These are phyloP conservation scores for Zelopaecilomyces penicillatus DNA, from an alignment of 2,329 filamentous ascomycete species.

Conservation along the genomic window DNA sequence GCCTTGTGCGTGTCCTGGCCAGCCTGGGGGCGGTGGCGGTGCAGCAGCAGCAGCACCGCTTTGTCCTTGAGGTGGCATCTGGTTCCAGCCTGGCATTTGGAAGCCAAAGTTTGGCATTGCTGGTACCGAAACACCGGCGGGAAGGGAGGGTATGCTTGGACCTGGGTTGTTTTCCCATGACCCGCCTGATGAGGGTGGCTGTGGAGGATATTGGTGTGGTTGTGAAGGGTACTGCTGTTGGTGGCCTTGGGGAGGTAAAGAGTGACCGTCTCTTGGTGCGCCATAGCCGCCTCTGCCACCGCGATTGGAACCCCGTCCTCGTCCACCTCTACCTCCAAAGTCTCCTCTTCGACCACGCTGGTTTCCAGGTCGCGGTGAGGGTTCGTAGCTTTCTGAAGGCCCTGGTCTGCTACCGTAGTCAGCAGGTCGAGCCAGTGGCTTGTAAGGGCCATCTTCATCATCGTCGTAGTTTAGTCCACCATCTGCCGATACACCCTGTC, in stretches of 20 bases:
- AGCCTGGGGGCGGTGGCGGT: constrained; percentile 29
- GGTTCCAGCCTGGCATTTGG: constrained; percentile 36
- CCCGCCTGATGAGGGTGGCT: constrained; percentile 13
- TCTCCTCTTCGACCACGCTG: constrained; percentile 36
- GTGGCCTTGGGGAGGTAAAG: constrained; percentile 27
- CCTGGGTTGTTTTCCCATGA: constrained; percentile 8
- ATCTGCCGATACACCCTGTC: constrained; percentile 30
- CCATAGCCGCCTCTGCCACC: constrained; percentile 29
- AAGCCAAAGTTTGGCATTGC: constrained; percentile 32
- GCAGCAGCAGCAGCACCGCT: constrained; percentile 20
- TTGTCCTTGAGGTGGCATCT: constrained; percentile 16
- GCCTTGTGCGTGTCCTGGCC: constrained; percentile 22
- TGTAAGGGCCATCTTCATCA: constrained; percentile 61
- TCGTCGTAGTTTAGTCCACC: constrained; percentile 61
- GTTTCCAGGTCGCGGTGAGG: constrained; percentile 21
- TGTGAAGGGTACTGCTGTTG: constrained; percentile 17
- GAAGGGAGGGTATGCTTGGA: constrained; percentile 3
- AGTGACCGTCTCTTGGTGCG: constrained; percentile 31
- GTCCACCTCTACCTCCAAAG: constrained; percentile 34
- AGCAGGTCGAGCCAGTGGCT: constrained; percentile 58
- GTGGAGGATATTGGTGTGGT: constrained; percentile 27
- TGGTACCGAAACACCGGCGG: constrained; percentile 9
- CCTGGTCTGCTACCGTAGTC: constrained; percentile 48
- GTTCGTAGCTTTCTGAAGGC: constrained; percentile 30
- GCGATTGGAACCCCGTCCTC: constrained; percentile 34